A percentile compares a stretch with the other conserved stretches of the same genome.
Conservation (phyloP, 345 rosid genomes). For the Cardiospermum halicacabum region DNA sequence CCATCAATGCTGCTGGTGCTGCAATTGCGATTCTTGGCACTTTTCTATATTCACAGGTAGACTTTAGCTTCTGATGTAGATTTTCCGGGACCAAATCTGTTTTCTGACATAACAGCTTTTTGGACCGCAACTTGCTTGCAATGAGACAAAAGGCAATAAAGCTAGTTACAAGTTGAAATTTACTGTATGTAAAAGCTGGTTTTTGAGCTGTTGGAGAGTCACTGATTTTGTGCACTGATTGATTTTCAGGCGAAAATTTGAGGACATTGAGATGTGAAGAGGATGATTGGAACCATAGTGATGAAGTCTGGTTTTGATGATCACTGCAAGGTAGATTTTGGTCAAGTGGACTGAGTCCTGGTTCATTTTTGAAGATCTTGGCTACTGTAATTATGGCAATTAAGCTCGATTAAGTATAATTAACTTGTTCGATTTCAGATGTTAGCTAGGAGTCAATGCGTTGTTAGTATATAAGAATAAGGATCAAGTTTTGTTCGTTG, state of each 20-base stretch:
- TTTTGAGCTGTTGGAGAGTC: conserved; percentile 20
- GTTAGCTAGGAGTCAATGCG: background rate
- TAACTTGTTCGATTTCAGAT: too few relatives aligned
- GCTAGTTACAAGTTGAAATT: too few relatives aligned
- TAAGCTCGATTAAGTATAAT: too few relatives aligned
- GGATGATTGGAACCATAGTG: background rate
- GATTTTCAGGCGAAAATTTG: conserved; percentile 33
- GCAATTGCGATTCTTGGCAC: conserved; percentile 78
- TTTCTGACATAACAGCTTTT: background rate
- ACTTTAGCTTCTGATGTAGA: background rate
- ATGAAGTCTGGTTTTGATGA: conserved; percentile 1
- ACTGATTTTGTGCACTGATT: background rate
- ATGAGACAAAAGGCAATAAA: conserved; percentile 13
- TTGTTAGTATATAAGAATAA: conserved; percentile 2
- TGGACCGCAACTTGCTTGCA: conserved; percentile 17
- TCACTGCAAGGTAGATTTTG: background rate
- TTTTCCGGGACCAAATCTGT: conserved; percentile 12
- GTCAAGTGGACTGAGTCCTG: conserved; percentile 5
- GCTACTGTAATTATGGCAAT: background rate
- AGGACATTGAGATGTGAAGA: background rate
- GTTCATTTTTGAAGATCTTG: conserved; percentile 9
- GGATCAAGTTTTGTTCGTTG: too few relatives aligned
- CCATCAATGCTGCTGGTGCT: conserved; percentile 73
- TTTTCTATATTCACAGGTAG: conserved; percentile 75
- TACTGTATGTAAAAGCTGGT: too few relatives aligned